These are phyloP conservation scores for Drechslera avenae DNA, from an alignment of 2,329 filamentous ascomycete genomes.

Conservation along the genomic window DNA sequence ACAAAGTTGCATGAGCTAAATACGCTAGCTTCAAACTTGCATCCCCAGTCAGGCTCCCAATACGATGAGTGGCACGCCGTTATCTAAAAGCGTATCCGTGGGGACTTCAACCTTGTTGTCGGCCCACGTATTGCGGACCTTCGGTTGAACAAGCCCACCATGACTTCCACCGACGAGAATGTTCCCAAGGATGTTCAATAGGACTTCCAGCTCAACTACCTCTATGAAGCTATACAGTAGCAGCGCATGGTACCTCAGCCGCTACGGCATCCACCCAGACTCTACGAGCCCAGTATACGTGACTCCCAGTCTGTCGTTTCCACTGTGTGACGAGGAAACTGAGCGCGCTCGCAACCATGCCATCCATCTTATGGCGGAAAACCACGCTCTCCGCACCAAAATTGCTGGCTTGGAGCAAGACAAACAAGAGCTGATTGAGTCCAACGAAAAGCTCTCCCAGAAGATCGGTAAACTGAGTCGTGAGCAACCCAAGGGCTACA, in stretches of 20 bases:
- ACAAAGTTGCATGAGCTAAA: constrained; percentile 13
- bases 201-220: constrained; percentile 13
- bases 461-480: constrained; percentile 6
- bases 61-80: constrained; percentile 13
- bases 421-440: constrained; percentile 3
- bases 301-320: not conserved
- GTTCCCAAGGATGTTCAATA: constrained; percentile 5
- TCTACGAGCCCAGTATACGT: not conserved
- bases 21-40: constrained; percentile 9
- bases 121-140: constrained; percentile 11
- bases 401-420: constrained; percentile 4
- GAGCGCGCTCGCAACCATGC: constrained; percentile 6
- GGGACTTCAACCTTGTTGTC: constrained; percentile 12
- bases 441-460: constrained; percentile 14
- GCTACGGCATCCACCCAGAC: constrained; percentile 15
- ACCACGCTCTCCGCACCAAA: constrained; percentile 9
- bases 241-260: constrained; percentile 19
- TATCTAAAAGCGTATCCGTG: constrained; percentile 9
- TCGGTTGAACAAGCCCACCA: constrained; percentile 3
- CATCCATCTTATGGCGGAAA: constrained; percentile 7
- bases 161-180: constrained; percentile 11
- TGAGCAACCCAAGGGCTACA: constrained; percentile 1
- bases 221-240: constrained; percentile 23
- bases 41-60: constrained; percentile 9
- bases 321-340: not conserved